Evolutionary conservation across 2,329 filamentous ascomycete species (phyloP), one percentile per base, ranked within the genome.

Genomic region (Epichloe festucae): DNA sequence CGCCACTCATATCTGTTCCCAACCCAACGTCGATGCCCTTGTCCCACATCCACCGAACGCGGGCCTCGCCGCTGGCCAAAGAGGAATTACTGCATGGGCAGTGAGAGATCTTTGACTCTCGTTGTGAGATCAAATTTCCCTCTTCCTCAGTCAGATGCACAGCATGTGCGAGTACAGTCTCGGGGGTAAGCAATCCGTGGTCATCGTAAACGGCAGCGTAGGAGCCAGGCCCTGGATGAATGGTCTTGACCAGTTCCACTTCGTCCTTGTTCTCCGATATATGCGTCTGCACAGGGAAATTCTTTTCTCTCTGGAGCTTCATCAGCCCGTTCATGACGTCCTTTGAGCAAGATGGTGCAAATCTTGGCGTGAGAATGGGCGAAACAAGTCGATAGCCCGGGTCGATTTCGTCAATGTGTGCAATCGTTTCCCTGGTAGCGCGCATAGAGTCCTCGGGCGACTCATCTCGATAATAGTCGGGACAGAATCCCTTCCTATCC

Each of bases 1-100:
- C 93, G 3, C 91, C 93, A 59, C 81, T 87, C 53, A 97, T 82
- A 65, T 98, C 93, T 0, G 91, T 97, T 0, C 93, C 93, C 0
- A 98, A 70, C 0, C 93, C 91, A 5, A 96, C 82, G 0, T 79
- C 81, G 45, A 97, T 75, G 0, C 87, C 89, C 49, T 77, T 75
- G 21, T 89, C 77, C 49, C 95, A 73, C 58, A 95, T 65, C 67
- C 78, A 78, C 17, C 91, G 76, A 2, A 98, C 84, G 4, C 79
- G 81, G 8, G 87, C 87, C 47, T 83, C 77, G 0, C 93, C 93
- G 34, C 82, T 88, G 1, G 87, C 87, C 47, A 98, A 74, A 0
- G 87, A 82, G 5, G 81, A 84, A 67, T 98, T 98, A 59, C 83
- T 89, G 51, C 85, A 87, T 0, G 91, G 91, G 65, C 91, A 97